phyloP scores from a whole-genome alignment of 2,329 filamentous ascomycete species.

The Penicillium paneum region DNA sequence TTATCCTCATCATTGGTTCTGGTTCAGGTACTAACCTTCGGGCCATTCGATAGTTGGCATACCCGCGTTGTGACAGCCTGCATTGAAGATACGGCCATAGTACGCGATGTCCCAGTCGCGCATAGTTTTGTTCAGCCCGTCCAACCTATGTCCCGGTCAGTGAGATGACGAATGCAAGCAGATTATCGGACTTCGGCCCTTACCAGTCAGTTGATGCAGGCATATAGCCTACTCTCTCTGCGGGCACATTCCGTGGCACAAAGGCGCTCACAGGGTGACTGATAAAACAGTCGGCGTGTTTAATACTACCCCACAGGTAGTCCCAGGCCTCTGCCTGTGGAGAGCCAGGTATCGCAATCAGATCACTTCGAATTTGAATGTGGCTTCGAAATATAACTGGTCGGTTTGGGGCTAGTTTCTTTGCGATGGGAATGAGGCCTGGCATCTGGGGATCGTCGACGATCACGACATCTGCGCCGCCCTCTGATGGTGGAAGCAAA shows the following conservation, averaged over 20 bases:
- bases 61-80: conserved; percentile 56
- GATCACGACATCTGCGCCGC: conserved; percentile 72
- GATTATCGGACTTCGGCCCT: neutral
- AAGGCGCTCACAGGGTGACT: conserved; percentile 76
- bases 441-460: conserved; percentile 87
- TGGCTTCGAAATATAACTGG: conserved; percentile 79
- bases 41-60: conserved; percentile 40
- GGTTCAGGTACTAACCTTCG: conserved; percentile 26
- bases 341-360: conserved; percentile 60
- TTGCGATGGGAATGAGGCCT: conserved; percentile 70
- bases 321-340: conserved; percentile 72
- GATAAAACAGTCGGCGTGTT: conserved; percentile 72
- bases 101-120: conserved; percentile 67
- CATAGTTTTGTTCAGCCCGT: conserved; percentile 75
- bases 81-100: conserved; percentile 73
- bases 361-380: conserved; percentile 75
- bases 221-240: conserved; percentile 67
- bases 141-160: conserved; percentile 52
- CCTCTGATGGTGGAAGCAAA: conserved; percentile 60
- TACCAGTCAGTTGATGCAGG: conserved; percentile 78
- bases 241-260: conserved; percentile 66
- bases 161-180: neutral
- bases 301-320: conserved; percentile 70
- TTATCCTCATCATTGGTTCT: neutral
- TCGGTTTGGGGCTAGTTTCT: conserved; percentile 65